A percentile compares a stretch with the other conserved stretches of the same genome.
Evolutionary conservation across 192 early-diverging fungal species (phyloP).

Genomic region (Coemansia sp.): DNA sequence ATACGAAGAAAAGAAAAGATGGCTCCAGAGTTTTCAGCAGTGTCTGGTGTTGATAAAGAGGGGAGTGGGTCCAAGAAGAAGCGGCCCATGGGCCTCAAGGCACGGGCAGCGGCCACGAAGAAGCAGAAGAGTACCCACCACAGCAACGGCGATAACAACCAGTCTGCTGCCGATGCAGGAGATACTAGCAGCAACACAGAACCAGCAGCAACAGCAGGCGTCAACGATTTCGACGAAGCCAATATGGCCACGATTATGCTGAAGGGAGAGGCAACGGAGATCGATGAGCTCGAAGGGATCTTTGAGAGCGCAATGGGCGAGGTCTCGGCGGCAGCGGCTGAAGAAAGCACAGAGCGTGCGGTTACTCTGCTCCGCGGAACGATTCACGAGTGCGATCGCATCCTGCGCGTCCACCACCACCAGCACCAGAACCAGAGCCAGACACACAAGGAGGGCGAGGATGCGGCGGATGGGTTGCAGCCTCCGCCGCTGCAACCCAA

Average conservation of each 20-base stretch:
- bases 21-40: too few species aligned
- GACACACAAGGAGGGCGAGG: neutral
- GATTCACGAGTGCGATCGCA: constrained; percentile 63
- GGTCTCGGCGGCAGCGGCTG: constrained; percentile 8
- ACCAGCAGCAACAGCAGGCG: constrained; percentile 2
- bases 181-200: too few species aligned
- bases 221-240: constrained; percentile 42
- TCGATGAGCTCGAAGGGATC: constrained; percentile 57
- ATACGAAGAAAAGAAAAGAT: constrained; percentile 3
- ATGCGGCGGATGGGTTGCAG: neutral
- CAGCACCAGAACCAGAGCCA: neutral
- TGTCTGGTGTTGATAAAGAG: too few species aligned
- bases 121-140: neutral
- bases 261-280: constrained; percentile 51
- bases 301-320: constrained; percentile 55
- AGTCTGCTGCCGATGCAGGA: too few species aligned
- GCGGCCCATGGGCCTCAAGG: constrained; percentile 56
- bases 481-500: constrained; percentile 32
- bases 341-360: constrained; percentile 38
- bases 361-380: constrained; percentile 56
- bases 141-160: neutral
- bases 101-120: constrained; percentile 40
- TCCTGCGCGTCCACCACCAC: constrained; percentile 45
- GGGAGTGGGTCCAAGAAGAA: constrained; percentile 25
- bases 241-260: constrained; percentile 50